These are phyloP conservation scores for Backusella australiensis DNA, from an alignment of 192 early-diverging fungal species.

Conservation along the genomic window DNA sequence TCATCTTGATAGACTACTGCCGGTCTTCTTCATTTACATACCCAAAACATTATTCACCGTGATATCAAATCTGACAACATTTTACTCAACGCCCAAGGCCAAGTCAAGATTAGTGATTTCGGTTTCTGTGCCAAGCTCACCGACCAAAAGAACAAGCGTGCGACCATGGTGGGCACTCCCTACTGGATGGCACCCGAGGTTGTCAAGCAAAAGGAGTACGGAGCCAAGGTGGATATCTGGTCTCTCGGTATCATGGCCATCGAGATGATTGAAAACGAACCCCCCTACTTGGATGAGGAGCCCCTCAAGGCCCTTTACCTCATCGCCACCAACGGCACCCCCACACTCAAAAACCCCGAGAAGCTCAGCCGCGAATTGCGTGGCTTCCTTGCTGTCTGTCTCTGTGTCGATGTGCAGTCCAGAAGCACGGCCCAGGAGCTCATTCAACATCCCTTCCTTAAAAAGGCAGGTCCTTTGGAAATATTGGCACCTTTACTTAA, in stretches of 20 bases:
- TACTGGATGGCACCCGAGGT: slow-evolving; percentile 91
- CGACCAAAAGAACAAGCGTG: slow-evolving; percentile 80
- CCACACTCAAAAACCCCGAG: slow-evolving; percentile 86
- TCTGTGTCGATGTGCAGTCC: slow-evolving; percentile 86
- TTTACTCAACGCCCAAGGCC: slow-evolving; percentile 72
- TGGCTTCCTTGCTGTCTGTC: slow-evolving; percentile 82
- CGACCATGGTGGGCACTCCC: slow-evolving; percentile 87
- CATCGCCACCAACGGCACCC: slow-evolving; percentile 96
- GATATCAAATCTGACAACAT: slow-evolving; percentile 93
- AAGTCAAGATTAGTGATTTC: slow-evolving; percentile 93
- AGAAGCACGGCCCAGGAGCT: slow-evolving; percentile 79
- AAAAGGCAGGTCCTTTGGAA: slow-evolving; percentile 58
- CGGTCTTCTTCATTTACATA: slow-evolving; percentile 80
- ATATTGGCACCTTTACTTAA: slow-evolving; percentile 67
- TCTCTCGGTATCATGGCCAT: slow-evolving; percentile 97
- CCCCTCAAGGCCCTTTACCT: slow-evolving; percentile 93
- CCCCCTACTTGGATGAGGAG: slow-evolving; percentile 94
- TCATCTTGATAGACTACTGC: slow-evolving; percentile 56
- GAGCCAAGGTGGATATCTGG: slow-evolving; percentile 84
- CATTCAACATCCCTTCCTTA: slow-evolving; percentile 78
- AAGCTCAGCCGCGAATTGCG: slow-evolving; percentile 73
- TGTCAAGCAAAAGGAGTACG: slow-evolving; percentile 79
- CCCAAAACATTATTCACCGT: slow-evolving; percentile 83
- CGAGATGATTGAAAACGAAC: slow-evolving; percentile 97
- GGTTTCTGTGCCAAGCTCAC: slow-evolving; percentile 93